Evolutionary conservation across 1,284 basidiomycete species (phyloP), one percentile per base, ranked within the genome.

Genomic region (Ustilago nuda): DNA sequence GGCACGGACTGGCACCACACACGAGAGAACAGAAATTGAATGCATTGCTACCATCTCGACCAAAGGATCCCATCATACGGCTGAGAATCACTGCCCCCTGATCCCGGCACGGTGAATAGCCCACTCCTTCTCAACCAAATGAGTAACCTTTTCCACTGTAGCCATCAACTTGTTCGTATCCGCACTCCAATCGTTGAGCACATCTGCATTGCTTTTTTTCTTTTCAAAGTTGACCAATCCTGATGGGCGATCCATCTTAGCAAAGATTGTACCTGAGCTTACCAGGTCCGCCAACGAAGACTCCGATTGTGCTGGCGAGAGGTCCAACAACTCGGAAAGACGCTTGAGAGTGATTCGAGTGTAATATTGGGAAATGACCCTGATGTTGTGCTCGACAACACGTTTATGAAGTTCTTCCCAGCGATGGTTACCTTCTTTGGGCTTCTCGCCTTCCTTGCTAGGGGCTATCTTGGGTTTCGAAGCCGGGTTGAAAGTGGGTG

Each of bases 321-420:
- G 91, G 87, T 98, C 95, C 53, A 99, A 92, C 5, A 99, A 90
- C 41, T 92, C 89, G 11, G 93, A 92, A 12, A 99, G 89, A 43
- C 97, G 91, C 32, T 89, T 71, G 32, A 99, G 88, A 19, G 93
- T 94, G 82, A 99, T 96, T 67, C 94, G 91, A 9, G 93, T 95
- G 87, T 99, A 99, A 88, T 99, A 99, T 80, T 92, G 88, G 2
- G 94, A 91, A 53, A 99, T 91, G 45, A 97, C 94, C 57, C 97
- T 95, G 81, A 99, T 92, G 86, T 99, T 99, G 87, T 99, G 97
- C 87, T 99, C 97, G 68, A 98, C 93, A 36, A 99, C 94, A 17
- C 97, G 91, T 60, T 92, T 94, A 86, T 99, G 97, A 41, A 99
- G 89, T 81, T 96, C 93, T 84, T 97, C 93, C 95, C 95, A 99